These are phyloP conservation scores for Bipolaris sorokiniana DNA, from an alignment of 2,329 filamentous ascomycete species.

Conservation along the genomic window DNA sequence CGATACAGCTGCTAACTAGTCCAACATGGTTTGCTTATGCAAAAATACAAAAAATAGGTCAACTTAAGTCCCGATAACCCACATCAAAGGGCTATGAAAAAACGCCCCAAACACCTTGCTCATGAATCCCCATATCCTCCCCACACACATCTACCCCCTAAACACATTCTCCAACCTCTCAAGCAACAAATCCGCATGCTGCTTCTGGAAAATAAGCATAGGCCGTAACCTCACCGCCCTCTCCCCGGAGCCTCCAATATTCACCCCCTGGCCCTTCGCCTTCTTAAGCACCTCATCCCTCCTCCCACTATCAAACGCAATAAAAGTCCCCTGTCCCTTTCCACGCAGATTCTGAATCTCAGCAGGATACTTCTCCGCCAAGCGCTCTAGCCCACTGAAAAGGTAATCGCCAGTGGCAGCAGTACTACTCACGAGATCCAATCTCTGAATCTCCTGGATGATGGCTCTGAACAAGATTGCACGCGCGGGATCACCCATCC, in stretches of 20 bases:
- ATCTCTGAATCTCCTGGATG: constrained; percentile 76
- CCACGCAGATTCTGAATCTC: constrained; percentile 85
- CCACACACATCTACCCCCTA: constrained; percentile 45
- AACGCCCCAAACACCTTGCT: constrained; percentile 2
- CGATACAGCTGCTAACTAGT: no score
- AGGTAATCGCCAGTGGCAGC: constrained; percentile 80
- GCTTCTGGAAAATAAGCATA: constrained; percentile 91
- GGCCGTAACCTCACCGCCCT: constrained; percentile 79
- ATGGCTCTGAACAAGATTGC: constrained; percentile 87
- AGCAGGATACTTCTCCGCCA: constrained; percentile 73
- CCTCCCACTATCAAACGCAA: constrained; percentile 85
- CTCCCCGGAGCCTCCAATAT: constrained; percentile 83
- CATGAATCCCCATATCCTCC: not conserved
- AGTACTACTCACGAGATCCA: constrained; percentile 80
- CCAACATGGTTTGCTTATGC: no score
- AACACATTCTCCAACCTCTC: constrained; percentile 78
- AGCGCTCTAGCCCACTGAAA: constrained; percentile 69
- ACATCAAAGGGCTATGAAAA: no score
- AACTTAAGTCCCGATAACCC: not conserved
- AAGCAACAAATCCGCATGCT: constrained; percentile 85
- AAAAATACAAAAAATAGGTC: no score
- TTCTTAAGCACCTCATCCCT: constrained; percentile 79
- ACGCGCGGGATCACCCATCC: constrained; percentile 91
- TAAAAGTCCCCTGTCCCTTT: constrained; percentile 88
- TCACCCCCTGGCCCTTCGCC: constrained; percentile 81